Evolutionary conservation across 805 yeast species (phyloP), one percentile per base, ranked within the genome.

Genomic region (Yamadazyma kitorensis): DNA sequence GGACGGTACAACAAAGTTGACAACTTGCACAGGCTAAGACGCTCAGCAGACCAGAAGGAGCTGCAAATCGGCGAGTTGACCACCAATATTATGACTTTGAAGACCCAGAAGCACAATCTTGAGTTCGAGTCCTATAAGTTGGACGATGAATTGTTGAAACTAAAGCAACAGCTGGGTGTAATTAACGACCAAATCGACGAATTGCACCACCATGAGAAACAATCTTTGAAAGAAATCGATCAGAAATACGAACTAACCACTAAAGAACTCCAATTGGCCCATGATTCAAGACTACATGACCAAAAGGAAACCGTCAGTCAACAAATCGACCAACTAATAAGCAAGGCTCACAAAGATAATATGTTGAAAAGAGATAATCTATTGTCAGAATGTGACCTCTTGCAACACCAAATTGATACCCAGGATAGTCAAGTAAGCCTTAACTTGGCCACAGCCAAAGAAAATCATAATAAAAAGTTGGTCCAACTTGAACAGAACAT

Each of bases 251-350:
- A 54, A 11, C 30, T 51, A n/a, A 40, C 48, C 4, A 40, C 48
- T 14, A 52, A 55, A 28, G 47, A 52, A 17, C 36, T 53, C 23
- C 38, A 44, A 14, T 27, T 49, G 6, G 48, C 43, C 13, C 52
- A 51, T 27, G 55, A 52, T 6, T 41, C 45, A 19, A 44, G 44
- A 27, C 33, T 59, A 10, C 40, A 48, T 16, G 29, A 34, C 4
- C 44, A 63, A 18, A 62, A 61, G 33, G 64, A 61, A 28, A 38
- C 33, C 5, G 49, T 55, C 9, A 42, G 53, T 1, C 38, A 29
- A 0, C 57, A 69, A 45, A 60, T 76, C 1, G 74, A 73, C 25
- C 36, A 47, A 1, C 40, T 70, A 5, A 58, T 70, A 21, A 46
- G 57, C 5, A 49, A 49, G 11, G 68, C 64, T 33, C 58, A 60